Conservation (phyloP, 1,139 yeast species). For the Hansenula anomala region DNA sequence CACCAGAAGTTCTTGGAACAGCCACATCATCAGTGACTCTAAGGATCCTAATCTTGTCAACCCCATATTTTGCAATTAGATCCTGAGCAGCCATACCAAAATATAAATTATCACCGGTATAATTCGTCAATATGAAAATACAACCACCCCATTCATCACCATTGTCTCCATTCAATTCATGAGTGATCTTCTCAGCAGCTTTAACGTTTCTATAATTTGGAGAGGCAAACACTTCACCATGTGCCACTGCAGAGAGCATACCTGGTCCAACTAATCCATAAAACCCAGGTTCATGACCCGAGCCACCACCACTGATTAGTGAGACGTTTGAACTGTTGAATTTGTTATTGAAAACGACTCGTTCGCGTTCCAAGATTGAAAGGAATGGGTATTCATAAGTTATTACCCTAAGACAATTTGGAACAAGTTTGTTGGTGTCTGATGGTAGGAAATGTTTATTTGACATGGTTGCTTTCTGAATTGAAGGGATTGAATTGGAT, state of each 20-base stretch:
- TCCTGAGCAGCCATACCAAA: constrained; percentile 41
- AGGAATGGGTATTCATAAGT: constrained; percentile 1
- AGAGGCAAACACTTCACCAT: constrained; percentile 3
- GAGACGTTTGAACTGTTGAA: background rate
- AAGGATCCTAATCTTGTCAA: constrained; percentile 47
- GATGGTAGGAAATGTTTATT: constrained; percentile 1
- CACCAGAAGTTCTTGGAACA: constrained; percentile 38
- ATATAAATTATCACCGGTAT: constrained; percentile 3
- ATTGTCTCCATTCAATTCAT: background rate
- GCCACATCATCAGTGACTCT: constrained; percentile 52
- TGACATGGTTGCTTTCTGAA: background rate
- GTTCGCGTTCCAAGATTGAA: constrained; percentile 1
- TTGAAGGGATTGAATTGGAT: background rate
- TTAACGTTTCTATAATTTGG: constrained; percentile 2
- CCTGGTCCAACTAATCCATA: constrained; percentile 3
- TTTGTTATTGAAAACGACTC: constrained; percentile 1
- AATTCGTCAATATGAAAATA: constrained; percentile 1
- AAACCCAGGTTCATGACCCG: constrained; percentile 2
- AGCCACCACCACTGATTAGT: constrained; percentile 1
- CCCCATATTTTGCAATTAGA: constrained; percentile 69
- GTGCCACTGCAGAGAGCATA: constrained; percentile 1
- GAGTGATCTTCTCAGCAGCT: constrained; percentile 2
- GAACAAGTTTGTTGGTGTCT: background rate
- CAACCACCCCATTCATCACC: constrained; percentile 1
- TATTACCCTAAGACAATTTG: background rate